These are phyloP conservation scores for Rhizopogon rudus DNA, from an alignment of 768 basidiomycete genomes.

Conservation along the genomic window DNA sequence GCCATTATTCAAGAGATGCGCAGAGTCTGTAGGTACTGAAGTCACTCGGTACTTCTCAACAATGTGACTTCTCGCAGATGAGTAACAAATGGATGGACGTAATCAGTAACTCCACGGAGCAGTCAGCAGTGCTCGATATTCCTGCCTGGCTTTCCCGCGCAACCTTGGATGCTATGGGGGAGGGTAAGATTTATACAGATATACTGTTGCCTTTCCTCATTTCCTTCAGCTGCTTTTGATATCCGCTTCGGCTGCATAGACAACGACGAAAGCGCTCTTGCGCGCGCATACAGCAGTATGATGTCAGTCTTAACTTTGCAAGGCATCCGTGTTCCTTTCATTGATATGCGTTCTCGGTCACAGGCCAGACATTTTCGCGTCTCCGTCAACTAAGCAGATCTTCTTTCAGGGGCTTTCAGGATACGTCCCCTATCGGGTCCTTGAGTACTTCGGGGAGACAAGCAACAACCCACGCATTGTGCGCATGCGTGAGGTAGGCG, in stretches of 20 bases:
- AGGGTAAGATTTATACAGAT: conserved; percentile 18
- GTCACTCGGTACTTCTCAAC: neutral
- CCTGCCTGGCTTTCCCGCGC: conserved; percentile 53
- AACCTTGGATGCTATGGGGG: conserved; percentile 72
- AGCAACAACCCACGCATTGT: conserved; percentile 14
- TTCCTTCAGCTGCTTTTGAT: conserved; percentile 29
- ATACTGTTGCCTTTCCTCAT: neutral
- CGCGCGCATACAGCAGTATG: conserved; percentile 48
- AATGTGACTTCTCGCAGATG: conserved; percentile 20
- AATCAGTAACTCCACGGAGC: conserved; percentile 22
- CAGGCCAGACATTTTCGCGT: conserved; percentile 47
- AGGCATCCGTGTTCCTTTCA: neutral
- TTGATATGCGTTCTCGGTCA: conserved; percentile 1
- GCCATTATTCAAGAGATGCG: conserved; percentile 37
- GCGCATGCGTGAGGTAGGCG: conserved; percentile 27
- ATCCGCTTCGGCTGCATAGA: conserved; percentile 53
- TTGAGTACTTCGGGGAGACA: conserved; percentile 9
- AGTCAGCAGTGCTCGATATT: conserved; percentile 29
- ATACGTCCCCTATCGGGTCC: conserved; percentile 37
- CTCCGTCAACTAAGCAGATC: conserved; percentile 19
- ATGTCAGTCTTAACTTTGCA: conserved; percentile 27
- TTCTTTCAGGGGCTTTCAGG: neutral
- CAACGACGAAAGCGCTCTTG: conserved; percentile 45
- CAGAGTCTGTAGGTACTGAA: neutral
- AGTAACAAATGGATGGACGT: conserved; percentile 35